Conservation (phyloP, 2,329 filamentous ascomycete genomes). For the Talaromyces albobiverticillius region DNA sequence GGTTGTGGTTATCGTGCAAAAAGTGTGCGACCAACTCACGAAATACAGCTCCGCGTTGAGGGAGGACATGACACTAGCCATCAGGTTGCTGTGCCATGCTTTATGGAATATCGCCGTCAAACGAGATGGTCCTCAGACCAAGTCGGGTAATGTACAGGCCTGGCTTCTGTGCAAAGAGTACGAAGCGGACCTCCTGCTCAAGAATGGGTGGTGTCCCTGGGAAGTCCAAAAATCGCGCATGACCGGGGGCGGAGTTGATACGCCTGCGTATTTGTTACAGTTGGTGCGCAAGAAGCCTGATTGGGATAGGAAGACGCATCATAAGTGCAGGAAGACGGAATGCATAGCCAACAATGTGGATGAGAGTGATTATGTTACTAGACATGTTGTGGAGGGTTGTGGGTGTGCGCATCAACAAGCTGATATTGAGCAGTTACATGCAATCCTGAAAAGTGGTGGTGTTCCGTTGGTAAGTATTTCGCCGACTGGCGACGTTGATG, state of each 20-base stretch:
- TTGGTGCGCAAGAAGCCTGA: constrained; percentile 11
- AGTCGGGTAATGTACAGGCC: not conserved
- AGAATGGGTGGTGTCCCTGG: constrained; percentile 6
- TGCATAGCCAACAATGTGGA: constrained; percentile 17
- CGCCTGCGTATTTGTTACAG: constrained; percentile 1
- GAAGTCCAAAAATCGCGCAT: not conserved
- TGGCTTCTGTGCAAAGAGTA: not conserved
- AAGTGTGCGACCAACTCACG: not conserved
- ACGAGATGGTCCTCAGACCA: not conserved
- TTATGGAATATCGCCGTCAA: constrained; percentile 1
- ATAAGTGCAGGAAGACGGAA: constrained; percentile 7
- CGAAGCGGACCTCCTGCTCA: not conserved
- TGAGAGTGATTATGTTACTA: constrained; percentile 14
- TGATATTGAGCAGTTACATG: not conserved
- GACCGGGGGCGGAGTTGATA: not conserved
- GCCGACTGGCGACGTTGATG: not conserved
- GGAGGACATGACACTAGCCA: constrained; percentile 1
- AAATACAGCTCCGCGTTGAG: not conserved
- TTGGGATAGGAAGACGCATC: constrained; percentile 8
- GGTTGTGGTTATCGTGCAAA: constrained; percentile 11
- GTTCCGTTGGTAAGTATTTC: not conserved
- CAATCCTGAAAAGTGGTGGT: not conserved
- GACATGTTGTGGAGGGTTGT: constrained; percentile 12
- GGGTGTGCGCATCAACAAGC: constrained; percentile 9
- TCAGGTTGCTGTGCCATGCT: not conserved